Base-by-base conservation (phyloP, 768 basidiomycete genomes). In the Suillus bovinus region DNA sequence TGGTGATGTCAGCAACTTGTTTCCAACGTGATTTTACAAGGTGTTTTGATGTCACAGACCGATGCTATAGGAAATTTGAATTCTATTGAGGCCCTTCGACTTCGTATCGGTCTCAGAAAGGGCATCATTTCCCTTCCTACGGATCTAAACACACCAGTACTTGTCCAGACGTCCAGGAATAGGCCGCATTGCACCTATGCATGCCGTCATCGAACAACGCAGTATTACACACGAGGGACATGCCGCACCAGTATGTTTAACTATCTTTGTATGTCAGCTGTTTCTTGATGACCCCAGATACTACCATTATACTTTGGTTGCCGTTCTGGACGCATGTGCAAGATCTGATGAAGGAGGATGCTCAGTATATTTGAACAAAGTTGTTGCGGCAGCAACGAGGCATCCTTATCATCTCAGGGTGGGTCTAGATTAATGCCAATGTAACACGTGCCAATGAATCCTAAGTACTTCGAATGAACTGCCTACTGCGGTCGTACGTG, bases 121-220 rank as follows among this genome's bases (percentile, higher is more conserved):
- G 91, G 91, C 0, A 70, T 89, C 27, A n/a, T n/a, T n/a, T n/a
- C n/a, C n/a, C n/a, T n/a, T n/a, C n/a, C n/a, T n/a, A n/a, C n/a
- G n/a, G n/a, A 79, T 60, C 71, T 76, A n/a, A 59, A 60, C n/a
- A 68, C 76, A 27, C 96, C 96, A 0, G 79, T 96, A 5, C 87
- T 99, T 92, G 94, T 67, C 79, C 99, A 33, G 96, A n/a, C n/a
- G 96, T 0, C 97, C 97, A 16, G 97, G 96, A 0, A 99, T 96
- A 0, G 97, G n/a, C n/a, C n/a, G 97, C 14, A 78, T 99, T 8
- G 96, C 96, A 0, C 96, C 97, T 0, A 91, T 97, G 86, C 80
- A 94, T 56, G 86, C 95, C 0, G 81, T 97, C 47, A 83, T 96
- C 36, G 87, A 97, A 72, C 87, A 94, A 65, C 85, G 96, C 1